These are phyloP conservation scores for Cicer cuneatum DNA, from an alignment of 306 rosid species.

Conservation along the genomic window DNA sequence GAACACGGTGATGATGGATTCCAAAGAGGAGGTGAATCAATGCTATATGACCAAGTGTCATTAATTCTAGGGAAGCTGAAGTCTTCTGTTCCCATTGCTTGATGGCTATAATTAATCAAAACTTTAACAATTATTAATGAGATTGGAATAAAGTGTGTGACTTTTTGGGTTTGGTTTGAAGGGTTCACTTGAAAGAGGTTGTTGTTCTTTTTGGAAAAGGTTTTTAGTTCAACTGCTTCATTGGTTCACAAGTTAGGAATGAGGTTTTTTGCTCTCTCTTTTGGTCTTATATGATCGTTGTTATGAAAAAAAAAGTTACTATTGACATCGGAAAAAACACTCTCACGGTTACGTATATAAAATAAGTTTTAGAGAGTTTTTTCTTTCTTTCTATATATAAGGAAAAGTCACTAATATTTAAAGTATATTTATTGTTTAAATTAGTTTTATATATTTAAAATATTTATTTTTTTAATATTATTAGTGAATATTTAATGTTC, in stretches of 20 bases:
- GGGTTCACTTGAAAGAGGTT: conserved; percentile 35
- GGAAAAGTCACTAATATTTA: too few species aligned
- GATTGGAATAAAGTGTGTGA: conserved; percentile 12
- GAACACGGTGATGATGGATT: conserved; percentile 40
- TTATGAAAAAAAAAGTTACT: neutral
- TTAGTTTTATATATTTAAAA: too few species aligned
- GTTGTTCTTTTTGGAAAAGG: neutral
- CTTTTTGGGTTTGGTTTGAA: conserved; percentile 48
- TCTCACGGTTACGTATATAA: too few species aligned
- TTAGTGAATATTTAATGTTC: too few species aligned
- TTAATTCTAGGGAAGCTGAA: conserved; percentile 53
- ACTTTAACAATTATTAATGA: conserved; percentile 19
- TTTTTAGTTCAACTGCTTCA: conserved; percentile 61
- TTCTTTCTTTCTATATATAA: too few species aligned
- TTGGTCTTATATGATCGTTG: neutral
- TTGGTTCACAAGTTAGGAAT: conserved; percentile 15
- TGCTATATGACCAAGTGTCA: conserved; percentile 34
- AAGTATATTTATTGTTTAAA: too few species aligned
- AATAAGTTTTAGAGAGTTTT: too few species aligned
- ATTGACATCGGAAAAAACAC: neutral
- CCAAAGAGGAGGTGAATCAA: conserved; percentile 62
- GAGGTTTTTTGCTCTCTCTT: conserved; percentile 3
- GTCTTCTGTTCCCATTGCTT: conserved; percentile 53
- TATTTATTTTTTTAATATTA: too few species aligned
- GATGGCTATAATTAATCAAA: neutral